phyloP scores from a whole-genome alignment of 495 filamentous ascomycete species.

The Lentithecium fluviatile region DNA sequence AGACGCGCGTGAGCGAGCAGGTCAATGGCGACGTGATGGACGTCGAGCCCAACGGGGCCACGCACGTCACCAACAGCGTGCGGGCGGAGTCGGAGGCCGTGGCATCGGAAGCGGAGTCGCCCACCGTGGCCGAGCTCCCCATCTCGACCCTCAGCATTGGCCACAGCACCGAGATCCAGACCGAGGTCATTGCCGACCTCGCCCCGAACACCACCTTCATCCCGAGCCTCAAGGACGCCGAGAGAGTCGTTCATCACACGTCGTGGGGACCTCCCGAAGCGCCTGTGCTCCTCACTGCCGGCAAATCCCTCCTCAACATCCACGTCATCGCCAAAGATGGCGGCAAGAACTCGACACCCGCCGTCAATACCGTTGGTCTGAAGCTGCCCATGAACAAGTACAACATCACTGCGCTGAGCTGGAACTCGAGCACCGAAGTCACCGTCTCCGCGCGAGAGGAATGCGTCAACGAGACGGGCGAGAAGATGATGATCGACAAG shows the following conservation, averaged over 20 bases:
- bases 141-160: conserved; percentile 36
- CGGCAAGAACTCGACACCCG: neutral
- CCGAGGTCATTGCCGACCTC: conserved; percentile 21
- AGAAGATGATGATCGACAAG: conserved; percentile 26
- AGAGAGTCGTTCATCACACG: conserved; percentile 17
- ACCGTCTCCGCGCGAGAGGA: conserved; percentile 24
- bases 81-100: conserved; percentile 33
- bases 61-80: conserved; percentile 29
- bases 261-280: conserved; percentile 13
- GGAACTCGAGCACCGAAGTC: conserved; percentile 13
- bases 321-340: conserved; percentile 4
- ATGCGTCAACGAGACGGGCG: conserved; percentile 22
- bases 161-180: conserved; percentile 31
- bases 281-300: conserved; percentile 23
- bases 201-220: conserved; percentile 16
- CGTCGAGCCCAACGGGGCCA: conserved; percentile 33
- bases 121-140: conserved; percentile 30
- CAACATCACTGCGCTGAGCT: conserved; percentile 25
- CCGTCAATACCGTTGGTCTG: neutral
- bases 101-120: conserved; percentile 36
- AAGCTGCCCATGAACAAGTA: conserved; percentile 25
- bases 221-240: conserved; percentile 1
- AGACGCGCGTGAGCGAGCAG: conserved; percentile 28
- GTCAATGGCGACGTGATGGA: conserved; percentile 42
- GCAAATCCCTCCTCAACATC: conserved; percentile 24